A percentile compares a stretch with the other conserved stretches of the same genome.
Evolutionary conservation across 179 eudicot species (phyloP).

Genomic region (Gypsophila paniculata): DNA sequence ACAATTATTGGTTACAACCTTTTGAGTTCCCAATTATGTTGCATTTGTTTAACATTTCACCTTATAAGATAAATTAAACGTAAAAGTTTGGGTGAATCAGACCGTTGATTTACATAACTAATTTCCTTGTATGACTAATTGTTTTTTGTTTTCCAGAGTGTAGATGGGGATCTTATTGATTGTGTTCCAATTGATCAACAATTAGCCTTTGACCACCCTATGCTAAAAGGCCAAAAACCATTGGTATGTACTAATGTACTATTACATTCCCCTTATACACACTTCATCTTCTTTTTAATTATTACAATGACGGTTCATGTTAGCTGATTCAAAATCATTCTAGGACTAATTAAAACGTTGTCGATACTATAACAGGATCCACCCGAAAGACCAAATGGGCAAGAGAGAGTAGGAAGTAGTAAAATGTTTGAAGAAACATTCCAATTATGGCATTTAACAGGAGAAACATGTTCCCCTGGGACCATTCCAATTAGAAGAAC

Average conservation of each 20-base stretch:
- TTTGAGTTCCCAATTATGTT: too few species aligned
- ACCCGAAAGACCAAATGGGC: constrained; percentile 67
- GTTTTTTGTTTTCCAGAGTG: constrained; percentile 45
- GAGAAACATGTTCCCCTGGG: constrained; percentile 70
- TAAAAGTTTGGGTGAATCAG: too few species aligned
- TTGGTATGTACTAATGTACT: too few species aligned
- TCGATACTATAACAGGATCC: constrained; percentile 42
- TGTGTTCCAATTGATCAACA: constrained; percentile 64
- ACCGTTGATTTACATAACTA: too few species aligned
- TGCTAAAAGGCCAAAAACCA: constrained; percentile 69
- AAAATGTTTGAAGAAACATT: constrained; percentile 37
- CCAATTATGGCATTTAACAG: constrained; percentile 67
- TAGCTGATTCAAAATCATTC: background rate
- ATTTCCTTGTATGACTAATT: too few species aligned
- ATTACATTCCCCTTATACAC: too few species aligned
- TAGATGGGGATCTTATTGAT: constrained; percentile 87
- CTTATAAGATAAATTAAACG: too few species aligned
- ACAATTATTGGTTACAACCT: background rate
- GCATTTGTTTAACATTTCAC: too few species aligned
- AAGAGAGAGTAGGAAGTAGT: constrained; percentile 26
- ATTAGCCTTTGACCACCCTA: constrained; percentile 84
- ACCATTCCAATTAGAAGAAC: constrained; percentile 89
- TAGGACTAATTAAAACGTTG: background rate
- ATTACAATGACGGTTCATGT: background rate
- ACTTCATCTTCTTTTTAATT: too few species aligned